Conservation (phyloP, 257 asterid genomes). For the Anisodus tanguticus region DNA sequence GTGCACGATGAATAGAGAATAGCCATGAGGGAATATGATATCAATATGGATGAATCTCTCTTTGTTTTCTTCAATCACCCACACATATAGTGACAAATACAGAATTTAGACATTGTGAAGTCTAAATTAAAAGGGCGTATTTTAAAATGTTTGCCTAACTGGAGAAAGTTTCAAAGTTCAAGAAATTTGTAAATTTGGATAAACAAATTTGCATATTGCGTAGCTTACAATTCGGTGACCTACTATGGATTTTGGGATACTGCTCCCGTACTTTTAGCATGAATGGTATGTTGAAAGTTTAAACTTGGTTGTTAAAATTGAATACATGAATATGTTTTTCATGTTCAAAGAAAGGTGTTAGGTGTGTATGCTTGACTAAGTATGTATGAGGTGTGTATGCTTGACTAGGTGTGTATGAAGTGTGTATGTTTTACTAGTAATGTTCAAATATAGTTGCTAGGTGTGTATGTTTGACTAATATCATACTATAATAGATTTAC, state of each 20-base stretch:
- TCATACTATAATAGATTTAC: too few species aligned
- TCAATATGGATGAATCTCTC: background rate
- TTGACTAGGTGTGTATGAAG: too few species aligned
- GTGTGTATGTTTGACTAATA: too few species aligned
- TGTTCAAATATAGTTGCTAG: too few species aligned
- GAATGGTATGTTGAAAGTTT: background rate
- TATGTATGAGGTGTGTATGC: too few species aligned
- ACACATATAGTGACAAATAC: background rate
- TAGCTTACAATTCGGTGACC: slow-evolving; percentile 6
- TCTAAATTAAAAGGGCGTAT: too few species aligned
- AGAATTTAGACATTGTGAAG: background rate
- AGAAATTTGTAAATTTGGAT: background rate
- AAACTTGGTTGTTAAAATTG: too few species aligned
- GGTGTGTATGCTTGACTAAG: too few species aligned
- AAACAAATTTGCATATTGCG: background rate
- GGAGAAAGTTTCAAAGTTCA: background rate
- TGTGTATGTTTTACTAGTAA: too few species aligned
- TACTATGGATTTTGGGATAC: background rate
- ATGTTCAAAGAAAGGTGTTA: too few species aligned
- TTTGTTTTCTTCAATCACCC: background rate
- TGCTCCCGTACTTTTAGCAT: background rate
- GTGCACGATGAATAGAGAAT: background rate
- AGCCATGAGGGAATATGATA: background rate
- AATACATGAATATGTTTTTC: too few species aligned
- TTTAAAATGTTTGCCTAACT: background rate